Percentiles rank a stretch among this genome's conserved stretches.
Conservation (phyloP, 345 rosid genomes). For the Erysimum cheiranthoides region DNA sequence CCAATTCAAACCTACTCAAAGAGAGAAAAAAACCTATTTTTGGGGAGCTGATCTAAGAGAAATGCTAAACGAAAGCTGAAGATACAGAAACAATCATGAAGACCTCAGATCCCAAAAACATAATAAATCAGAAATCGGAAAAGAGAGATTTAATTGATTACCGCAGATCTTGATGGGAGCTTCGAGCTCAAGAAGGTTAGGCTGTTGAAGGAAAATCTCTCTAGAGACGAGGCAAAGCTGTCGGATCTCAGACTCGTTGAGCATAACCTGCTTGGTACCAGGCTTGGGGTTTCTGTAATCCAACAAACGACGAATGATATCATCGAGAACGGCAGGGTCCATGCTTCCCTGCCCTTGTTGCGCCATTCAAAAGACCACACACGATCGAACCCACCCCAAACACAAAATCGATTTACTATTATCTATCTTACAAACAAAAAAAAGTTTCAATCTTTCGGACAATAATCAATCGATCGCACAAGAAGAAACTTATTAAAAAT, state of each 20-base stretch:
- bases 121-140: slow-evolving; percentile 8
- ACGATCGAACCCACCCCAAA: slow-evolving; percentile 19
- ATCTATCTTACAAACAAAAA: not conserved
- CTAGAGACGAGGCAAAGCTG: slow-evolving; percentile 69
- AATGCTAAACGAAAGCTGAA: slow-evolving; percentile 8
- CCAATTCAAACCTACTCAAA: slow-evolving; percentile 37
- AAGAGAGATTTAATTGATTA: slow-evolving; percentile 35
- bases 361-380: slow-evolving; percentile 49
- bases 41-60: slow-evolving; percentile 25
- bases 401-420: not conserved
- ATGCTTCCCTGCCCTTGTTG: slow-evolving; percentile 65
- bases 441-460: slow-evolving; percentile 39
- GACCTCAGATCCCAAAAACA: slow-evolving; percentile 37
- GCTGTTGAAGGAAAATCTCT: slow-evolving; percentile 84
- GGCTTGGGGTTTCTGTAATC: slow-evolving; percentile 66
- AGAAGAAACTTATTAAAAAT: not conserved
- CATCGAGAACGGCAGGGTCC: slow-evolving; percentile 70
- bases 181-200: slow-evolving; percentile 86
- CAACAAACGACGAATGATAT: slow-evolving; percentile 69
- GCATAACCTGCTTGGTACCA: slow-evolving; percentile 77
- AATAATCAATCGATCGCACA: slow-evolving; percentile 42
- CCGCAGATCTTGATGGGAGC: slow-evolving; percentile 99
- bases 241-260: slow-evolving; percentile 85
- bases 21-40: not conserved
- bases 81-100: slow-evolving; percentile 17